phyloP scores from a whole-genome alignment of 2,329 filamentous ascomycete genomes.

The Botrytis sinoallii region DNA sequence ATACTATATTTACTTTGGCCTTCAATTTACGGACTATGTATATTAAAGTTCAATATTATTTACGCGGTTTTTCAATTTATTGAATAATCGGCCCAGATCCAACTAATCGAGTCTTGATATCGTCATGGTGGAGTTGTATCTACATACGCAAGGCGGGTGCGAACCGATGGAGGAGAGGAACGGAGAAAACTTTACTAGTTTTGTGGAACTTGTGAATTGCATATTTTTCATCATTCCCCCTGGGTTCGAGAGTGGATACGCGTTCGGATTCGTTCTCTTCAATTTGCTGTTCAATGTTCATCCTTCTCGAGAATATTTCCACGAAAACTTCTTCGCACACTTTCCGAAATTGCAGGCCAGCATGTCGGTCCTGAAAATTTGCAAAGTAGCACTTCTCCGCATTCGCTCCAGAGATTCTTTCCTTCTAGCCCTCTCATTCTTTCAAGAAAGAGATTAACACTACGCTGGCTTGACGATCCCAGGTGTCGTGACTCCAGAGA shows the following conservation, averaged over 20 bases:
- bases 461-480: not conserved
- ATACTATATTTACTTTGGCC: not conserved
- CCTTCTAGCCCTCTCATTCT: not conserved
- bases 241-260: not conserved
- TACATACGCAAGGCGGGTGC: not conserved
- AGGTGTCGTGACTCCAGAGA: not conserved
- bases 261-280: not conserved
- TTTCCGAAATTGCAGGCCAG: not conserved
- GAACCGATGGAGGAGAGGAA: not conserved
- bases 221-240: not conserved
- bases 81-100: not conserved
- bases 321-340: not conserved
- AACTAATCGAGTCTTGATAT: not conserved
- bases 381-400: not conserved
- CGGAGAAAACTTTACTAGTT: not conserved
- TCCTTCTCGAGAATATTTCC: not conserved
- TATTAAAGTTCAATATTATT: not conserved
- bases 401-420: not conserved
- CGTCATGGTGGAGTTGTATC: not conserved
- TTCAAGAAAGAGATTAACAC: not conserved
- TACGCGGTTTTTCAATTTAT: slow-evolving; percentile 9
- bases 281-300: not conserved
- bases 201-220: not conserved
- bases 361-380: not conserved
- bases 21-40: not conserved